phyloP scores from a whole-genome alignment of 371 early-diverging fungal genomes.

The Fennellomyces sp. region DNA sequence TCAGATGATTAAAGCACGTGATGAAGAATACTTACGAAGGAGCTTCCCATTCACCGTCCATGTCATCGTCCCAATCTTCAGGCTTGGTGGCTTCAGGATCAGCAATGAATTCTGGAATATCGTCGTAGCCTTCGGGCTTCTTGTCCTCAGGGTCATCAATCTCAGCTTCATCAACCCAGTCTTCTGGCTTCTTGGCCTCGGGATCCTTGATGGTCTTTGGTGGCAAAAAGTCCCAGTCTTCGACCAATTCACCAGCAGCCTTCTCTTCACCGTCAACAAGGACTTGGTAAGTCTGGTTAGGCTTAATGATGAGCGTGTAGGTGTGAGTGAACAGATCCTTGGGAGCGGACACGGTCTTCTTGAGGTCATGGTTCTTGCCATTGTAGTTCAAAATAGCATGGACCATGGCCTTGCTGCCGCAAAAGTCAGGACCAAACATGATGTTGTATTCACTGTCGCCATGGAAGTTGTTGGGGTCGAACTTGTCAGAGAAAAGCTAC shows the following conservation, averaged over 20 bases:
- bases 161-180: conserved; percentile 92
- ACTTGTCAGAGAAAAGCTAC: conserved; percentile 59
- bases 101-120: conserved; percentile 77
- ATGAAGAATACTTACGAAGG: conserved; percentile 54
- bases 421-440: conserved; percentile 96
- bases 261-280: conserved; percentile 77
- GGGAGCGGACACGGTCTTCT: conserved; percentile 68
- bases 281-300: conserved; percentile 89
- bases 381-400: conserved; percentile 95
- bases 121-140: conserved; percentile 90
- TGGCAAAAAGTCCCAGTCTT: conserved; percentile 87
- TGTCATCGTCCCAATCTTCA: conserved; percentile 91
- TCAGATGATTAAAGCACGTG: background rate
- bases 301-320: conserved; percentile 90
- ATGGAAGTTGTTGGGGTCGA: conserved; percentile 75
- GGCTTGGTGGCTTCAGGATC: conserved; percentile 91
- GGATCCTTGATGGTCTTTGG: conserved; percentile 95
- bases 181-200: conserved; percentile 87
- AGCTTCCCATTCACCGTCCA: conserved; percentile 89
- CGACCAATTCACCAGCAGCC: conserved; percentile 75
- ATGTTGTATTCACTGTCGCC: conserved; percentile 94
- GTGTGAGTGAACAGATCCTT: conserved; percentile 80
- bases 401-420: conserved; percentile 90
- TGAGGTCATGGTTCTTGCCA: conserved; percentile 85
- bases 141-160: conserved; percentile 86